Base-by-base conservation (phyloP, 208 protist genomes). In the Tritrichomonas musculus region DNA sequence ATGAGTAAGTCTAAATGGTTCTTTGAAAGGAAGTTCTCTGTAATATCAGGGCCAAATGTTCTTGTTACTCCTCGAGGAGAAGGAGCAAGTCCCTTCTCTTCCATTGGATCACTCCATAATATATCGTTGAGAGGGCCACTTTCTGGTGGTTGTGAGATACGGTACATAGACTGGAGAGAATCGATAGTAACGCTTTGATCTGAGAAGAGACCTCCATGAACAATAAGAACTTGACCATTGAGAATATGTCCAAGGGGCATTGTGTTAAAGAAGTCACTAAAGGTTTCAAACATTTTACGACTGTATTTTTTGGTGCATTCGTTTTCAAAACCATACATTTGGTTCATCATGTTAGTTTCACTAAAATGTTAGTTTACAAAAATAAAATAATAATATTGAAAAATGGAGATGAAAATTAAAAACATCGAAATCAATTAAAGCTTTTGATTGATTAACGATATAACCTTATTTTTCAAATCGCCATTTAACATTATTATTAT, bases 31-130 rank as follows among this genome's bases (percentile, higher is more conserved):
- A 96, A 96, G 11, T 93, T n/a, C n/a, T 93, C 64, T 66, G 95
- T 96, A 22, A 96, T 92, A 69, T 96, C 95, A 36, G 95, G 94
- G 9, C 95, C 95, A 47, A 96, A 96, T 65, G 65, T 66, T n/a
- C 92, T 93, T 36, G 93, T 94, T 2, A 93, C 92, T 30, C 95
- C 95, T 44, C 95, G 92, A 50, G 60, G 94, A 27, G 72, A 95
- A 53, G 69, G 60, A 44, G 77, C 94, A 11, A 64, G 60, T 27
- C 94, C 94, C 11, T 93, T 64, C 20, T 82, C 27, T 14, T 82
- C 47, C 64, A 75, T 77, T n/a, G 94, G 93, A 94, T 95, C 94
- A 53, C 53, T 93, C 94, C 94, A 95, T 4, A 94, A 55, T 27
- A 93, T 69, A 39, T 93, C 92, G 33, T 88, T 88, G 36, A 88